Base-by-base conservation (phyloP, 345 rosid genomes). In the Salix purpurea region DNA sequence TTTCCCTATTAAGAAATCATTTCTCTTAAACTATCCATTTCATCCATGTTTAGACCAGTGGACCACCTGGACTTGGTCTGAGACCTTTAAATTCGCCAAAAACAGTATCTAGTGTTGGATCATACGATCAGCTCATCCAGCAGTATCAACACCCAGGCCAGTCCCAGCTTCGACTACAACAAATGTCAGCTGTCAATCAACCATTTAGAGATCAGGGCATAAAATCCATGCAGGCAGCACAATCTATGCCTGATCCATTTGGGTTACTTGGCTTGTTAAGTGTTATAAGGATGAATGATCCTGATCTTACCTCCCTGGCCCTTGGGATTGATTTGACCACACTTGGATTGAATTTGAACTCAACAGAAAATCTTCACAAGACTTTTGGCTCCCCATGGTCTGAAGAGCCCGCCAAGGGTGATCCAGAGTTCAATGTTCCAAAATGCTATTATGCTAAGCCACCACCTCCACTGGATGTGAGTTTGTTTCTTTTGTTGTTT, bases 301-400 rank as follows among this genome's bases (percentile, higher is more conserved):
- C 97, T 78, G 97, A 88, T 79, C 79, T 93, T 32, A 85, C 96
- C 2, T 87, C 96, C 13, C 89, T 93, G 71, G 93, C 97, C 11
- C 97, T 93, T 79, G 97, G 97, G 82, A 93, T 96, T 74, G 99
- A 96, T 77, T 83, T 96, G 76, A 96, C 97, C 21, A 92, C 97
- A 14, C 95, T 96, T 19, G 98, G 99, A 37, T 85, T 94, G 72
- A 93, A 92, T 83, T 87, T 96, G 90, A 96, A 96, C 77, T 92
- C 99, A 40, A 69, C 92, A 2, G 98, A 92, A 72, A 93, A 89
- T 84, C 97, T 96, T 46, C 95, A 96, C 73, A 96, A 96, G 88
- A 91, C 97, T n/a, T 96, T 96, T 84, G 93, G 95, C 72, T 94
- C 98, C 26, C 99, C 99, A 42, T 96, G 99, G 99, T 89, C 97